Evolutionary conservation across 164 flowering plant genomes (phyloP).

Genomic region (Akebia trifoliata): DNA sequence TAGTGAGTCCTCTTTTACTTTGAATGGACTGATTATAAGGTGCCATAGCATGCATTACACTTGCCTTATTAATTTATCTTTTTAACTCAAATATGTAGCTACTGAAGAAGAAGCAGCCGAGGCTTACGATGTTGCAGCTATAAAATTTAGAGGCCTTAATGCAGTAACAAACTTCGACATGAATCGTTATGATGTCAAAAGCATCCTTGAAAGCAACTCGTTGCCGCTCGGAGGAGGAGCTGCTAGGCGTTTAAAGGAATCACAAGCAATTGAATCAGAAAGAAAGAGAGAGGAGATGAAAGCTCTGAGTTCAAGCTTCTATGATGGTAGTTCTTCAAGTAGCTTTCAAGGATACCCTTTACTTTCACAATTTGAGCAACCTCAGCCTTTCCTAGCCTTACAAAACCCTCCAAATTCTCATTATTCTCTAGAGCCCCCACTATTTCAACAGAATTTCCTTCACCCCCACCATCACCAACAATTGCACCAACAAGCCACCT

Average conservation of each 20-base stretch:
- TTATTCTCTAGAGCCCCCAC: slow-evolving; percentile 12
- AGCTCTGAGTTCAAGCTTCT: slow-evolving; percentile 7
- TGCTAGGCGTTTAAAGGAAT: slow-evolving; percentile 62
- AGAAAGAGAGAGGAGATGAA: slow-evolving; percentile 10
- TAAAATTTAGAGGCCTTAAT: slow-evolving; percentile 77
- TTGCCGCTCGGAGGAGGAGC: slow-evolving; percentile 76
- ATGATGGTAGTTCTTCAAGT: slow-evolving; percentile 8
- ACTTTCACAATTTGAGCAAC: slow-evolving; percentile 27
- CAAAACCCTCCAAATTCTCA: slow-evolving; percentile 41
- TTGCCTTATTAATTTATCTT: background rate
- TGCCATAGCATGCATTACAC: background rate
- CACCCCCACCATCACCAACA: slow-evolving; percentile 35
- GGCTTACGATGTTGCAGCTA: slow-evolving; percentile 94
- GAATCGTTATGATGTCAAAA: slow-evolving; percentile 73
- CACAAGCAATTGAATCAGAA: slow-evolving; percentile 6
- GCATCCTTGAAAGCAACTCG: slow-evolving; percentile 70
- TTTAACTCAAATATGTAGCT: slow-evolving; percentile 27
- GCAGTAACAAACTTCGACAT: slow-evolving; percentile 97
- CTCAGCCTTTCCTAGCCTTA: slow-evolving; percentile 41
- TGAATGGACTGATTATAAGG: background rate
- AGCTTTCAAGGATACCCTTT: slow-evolving; percentile 36
- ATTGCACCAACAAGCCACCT: slow-evolving; percentile 1
- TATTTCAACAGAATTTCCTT: slow-evolving; percentile 18
- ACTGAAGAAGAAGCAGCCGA: slow-evolving; percentile 99
- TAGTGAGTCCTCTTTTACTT: slow-evolving; percentile 38